Evolutionary conservation across 1,284 basidiomycete species (phyloP), one percentile per base, ranked within the genome.

Genomic region (Microbotryum scabiosae): DNA sequence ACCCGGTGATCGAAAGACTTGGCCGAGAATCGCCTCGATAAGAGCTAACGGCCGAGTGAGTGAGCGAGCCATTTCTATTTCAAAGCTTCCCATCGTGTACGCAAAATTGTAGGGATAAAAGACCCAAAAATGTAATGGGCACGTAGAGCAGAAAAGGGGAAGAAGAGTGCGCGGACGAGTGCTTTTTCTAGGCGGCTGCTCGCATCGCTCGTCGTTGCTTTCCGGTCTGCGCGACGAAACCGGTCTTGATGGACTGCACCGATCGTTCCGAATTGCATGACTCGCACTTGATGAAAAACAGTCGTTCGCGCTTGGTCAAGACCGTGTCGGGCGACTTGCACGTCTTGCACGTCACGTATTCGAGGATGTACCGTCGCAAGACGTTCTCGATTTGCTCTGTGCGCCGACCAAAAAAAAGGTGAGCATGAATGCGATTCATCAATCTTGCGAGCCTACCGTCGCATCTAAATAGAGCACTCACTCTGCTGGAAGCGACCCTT

Each of bases 261-360:
- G 90, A 94, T 56, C 94, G 84, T 72, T 71, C 63, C 25, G 68
- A 69, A 1, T 72, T 74, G 67, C 70, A 75, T 88, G 81, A 66
- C 52, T 50, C 49, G 80, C 94, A 97, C 0, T 89, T 85, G 82
- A 98, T 92, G 82, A 99, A 98, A 82, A 94, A 97, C 74, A 99
- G 90, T 78, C 94, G 89, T 78, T 97, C 97, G 79, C 97, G 92
- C 78, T 97, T 97, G 53, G 87, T 87, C 52, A 99, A 83, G 23
- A 94, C 82, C 6, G 94, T 99, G 75, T 97, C 93, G 56, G 91
- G 90, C 5, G 93, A 97, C 79, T 97, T 97, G 83, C 94, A 99
- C 46, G 94, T 98, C 79, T 97, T 96, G 84, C 94, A 99, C 48
- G 92, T 97, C 61, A 99, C 96, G 78, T 99, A 98, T 79, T 98